These are phyloP conservation scores for Pseudopithomyces chartarum DNA, from an alignment of 2,329 filamentous ascomycete genomes.

Conservation along the genomic window DNA sequence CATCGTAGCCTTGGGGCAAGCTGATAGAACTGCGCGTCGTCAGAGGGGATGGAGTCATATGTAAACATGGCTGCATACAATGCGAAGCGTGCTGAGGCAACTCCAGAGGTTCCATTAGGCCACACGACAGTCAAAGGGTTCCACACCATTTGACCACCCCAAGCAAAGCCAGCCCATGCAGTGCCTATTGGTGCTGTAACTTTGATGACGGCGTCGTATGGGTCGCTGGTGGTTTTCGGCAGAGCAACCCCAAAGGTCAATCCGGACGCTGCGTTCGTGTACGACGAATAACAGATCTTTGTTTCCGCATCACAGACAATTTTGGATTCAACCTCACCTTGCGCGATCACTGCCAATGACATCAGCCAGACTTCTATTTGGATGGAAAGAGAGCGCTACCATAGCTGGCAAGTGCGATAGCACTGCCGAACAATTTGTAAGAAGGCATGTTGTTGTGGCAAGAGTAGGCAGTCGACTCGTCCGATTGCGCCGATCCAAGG, in stretches of 20 bases:
- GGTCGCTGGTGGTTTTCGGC: slow-evolving; percentile 32
- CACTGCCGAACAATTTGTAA: slow-evolving; percentile 31
- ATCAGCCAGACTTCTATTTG: slow-evolving; percentile 12
- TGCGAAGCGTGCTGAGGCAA: slow-evolving; percentile 37
- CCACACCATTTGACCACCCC: slow-evolving; percentile 42
- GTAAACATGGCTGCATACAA: slow-evolving; percentile 24
- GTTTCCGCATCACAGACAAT: slow-evolving; percentile 35
- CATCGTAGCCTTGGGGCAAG: slow-evolving; percentile 33
- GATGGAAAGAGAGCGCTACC: slow-evolving; percentile 18
- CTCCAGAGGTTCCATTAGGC: slow-evolving; percentile 33
- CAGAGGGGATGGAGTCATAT: slow-evolving; percentile 13
- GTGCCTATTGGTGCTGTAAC: slow-evolving; percentile 33
- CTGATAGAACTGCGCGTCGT: slow-evolving; percentile 28
- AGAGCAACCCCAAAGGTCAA: slow-evolving; percentile 39
- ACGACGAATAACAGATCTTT: slow-evolving; percentile 38
- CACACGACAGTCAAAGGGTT: slow-evolving; percentile 39
- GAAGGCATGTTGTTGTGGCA: slow-evolving; percentile 31
- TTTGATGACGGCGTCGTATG: slow-evolving; percentile 39
- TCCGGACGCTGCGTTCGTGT: slow-evolving; percentile 33
- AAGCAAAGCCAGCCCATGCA: slow-evolving; percentile 37
- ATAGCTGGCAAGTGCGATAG: slow-evolving; percentile 30
- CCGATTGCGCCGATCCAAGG: slow-evolving; percentile 9
- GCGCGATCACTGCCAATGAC: slow-evolving; percentile 26
- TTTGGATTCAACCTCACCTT: slow-evolving; percentile 37
- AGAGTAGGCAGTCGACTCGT: slow-evolving; percentile 10